Evolutionary conservation across 1,284 basidiomycete genomes (phyloP).

Genomic region (Trametes polyzona): DNA sequence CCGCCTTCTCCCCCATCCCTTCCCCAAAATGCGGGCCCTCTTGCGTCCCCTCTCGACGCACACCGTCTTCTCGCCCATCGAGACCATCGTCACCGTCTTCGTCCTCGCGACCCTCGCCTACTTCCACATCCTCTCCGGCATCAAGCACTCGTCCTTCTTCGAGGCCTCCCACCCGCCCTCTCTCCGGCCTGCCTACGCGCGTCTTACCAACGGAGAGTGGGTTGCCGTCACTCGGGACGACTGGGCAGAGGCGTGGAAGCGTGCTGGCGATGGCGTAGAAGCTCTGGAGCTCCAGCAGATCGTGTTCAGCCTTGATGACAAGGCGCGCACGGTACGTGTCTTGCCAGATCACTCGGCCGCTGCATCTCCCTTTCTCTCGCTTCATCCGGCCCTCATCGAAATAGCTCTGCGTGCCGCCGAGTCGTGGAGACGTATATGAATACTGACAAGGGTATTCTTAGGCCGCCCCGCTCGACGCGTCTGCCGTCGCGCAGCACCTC

Average conservation of each 20-base stretch:
- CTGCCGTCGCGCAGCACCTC: conserved; percentile 53
- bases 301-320: conserved; percentile 55
- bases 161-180: conserved; percentile 52
- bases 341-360: background rate
- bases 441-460: conserved; percentile 13
- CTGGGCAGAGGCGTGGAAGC: conserved; percentile 48
- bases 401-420: conserved; percentile 28
- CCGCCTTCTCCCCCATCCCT: conserved; percentile 2
- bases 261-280: conserved; percentile 36
- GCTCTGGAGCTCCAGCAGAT: conserved; percentile 69
- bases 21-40: conserved; percentile 52
- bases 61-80: conserved; percentile 72
- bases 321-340: conserved; percentile 39
- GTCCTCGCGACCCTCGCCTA: conserved; percentile 89
- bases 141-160: conserved; percentile 78
- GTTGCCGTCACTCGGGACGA: conserved; percentile 51
- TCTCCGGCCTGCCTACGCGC: conserved; percentile 57
- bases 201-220: conserved; percentile 59
- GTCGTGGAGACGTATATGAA: conserved; percentile 19
- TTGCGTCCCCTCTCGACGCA: conserved; percentile 65
- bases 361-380: background rate
- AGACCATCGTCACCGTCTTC: conserved; percentile 88
- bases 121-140: conserved; percentile 87
- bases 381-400: background rate
- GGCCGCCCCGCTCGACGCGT: conserved; percentile 33